Evolutionary conservation across 2,329 filamentous ascomycete species (phyloP).

Genomic region (Phaeosphaeriaceae sp.): DNA sequence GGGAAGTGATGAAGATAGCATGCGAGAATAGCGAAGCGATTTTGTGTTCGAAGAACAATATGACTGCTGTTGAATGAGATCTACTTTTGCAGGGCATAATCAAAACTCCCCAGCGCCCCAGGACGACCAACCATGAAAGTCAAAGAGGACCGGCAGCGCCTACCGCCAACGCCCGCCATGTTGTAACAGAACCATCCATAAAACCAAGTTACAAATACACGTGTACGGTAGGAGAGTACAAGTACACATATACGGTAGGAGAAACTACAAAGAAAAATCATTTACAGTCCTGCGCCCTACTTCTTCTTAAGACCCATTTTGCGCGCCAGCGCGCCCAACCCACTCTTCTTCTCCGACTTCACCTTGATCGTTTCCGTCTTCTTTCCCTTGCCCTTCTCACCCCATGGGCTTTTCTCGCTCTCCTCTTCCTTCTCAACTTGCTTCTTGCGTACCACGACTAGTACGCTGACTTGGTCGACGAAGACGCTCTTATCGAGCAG

Average conservation of each 20-base stretch:
- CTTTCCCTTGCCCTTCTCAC: slow-evolving; percentile 32
- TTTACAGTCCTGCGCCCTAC: slow-evolving; percentile 5
- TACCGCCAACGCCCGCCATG: slow-evolving; percentile 9
- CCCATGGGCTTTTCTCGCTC: slow-evolving; percentile 34
- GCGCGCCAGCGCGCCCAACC: slow-evolving; percentile 16
- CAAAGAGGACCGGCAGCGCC: background rate
- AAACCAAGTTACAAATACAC: background rate
- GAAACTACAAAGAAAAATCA: background rate
- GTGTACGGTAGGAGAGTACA: no score
- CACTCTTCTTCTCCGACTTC: slow-evolving; percentile 15
- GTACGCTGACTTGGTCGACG: slow-evolving; percentile 36
- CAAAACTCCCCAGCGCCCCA: background rate
- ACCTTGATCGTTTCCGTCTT: slow-evolving; percentile 10
- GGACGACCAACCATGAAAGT: background rate
- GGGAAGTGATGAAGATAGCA: background rate
- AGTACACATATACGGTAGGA: background rate
- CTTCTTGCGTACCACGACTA: slow-evolving; percentile 34
- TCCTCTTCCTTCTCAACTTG: slow-evolving; percentile 34
- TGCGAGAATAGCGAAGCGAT: background rate
- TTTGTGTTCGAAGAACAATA: background rate
- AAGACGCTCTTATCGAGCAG: slow-evolving; percentile 40
- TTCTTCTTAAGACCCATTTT: slow-evolving; percentile 31
- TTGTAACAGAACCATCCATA: background rate
- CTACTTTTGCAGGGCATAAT: background rate
- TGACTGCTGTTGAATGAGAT: background rate